These are phyloP conservation scores for Aspergillus sp. DNA, from an alignment of 2,329 filamentous ascomycete genomes.

Conservation along the genomic window DNA sequence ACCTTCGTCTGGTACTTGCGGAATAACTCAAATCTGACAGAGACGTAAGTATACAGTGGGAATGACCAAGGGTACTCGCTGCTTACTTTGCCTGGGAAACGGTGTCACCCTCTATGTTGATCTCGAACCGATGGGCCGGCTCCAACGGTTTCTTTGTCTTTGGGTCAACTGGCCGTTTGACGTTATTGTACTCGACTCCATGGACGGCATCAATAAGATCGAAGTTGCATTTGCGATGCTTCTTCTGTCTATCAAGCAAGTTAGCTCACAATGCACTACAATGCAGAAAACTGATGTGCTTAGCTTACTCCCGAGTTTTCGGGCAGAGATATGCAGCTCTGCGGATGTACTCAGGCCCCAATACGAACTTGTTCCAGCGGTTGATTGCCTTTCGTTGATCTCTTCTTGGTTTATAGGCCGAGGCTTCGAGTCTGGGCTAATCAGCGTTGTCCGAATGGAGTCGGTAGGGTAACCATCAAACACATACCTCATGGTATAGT, in stretches of 20 bases:
- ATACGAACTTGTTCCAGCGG: conserved; percentile 48
- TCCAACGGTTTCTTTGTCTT: conserved; percentile 45
- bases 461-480: neutral
- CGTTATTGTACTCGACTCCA: conserved; percentile 44
- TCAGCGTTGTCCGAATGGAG: conserved; percentile 10
- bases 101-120: conserved; percentile 48
- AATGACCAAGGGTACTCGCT: neutral
- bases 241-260: conserved; percentile 41
- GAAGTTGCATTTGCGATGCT: conserved; percentile 43
- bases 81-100: conserved; percentile 48
- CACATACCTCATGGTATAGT: conserved; percentile 58
- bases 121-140: conserved; percentile 51
- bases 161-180: conserved; percentile 46
- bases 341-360: conserved; percentile 49
- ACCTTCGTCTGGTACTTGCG: conserved; percentile 48
- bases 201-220: conserved; percentile 44
- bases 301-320: conserved; percentile 46
- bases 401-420: conserved; percentile 43
- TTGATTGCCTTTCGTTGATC: conserved; percentile 51
- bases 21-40: conserved; percentile 44
- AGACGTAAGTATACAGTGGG: neutral
- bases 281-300: conserved; percentile 14
- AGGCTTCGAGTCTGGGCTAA: conserved; percentile 40
- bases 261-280: neutral
- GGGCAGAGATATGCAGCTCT: conserved; percentile 48